Evolutionary conservation across 305 asterid genomes (phyloP).

Genomic region (Stenogyne calaminthoides): DNA sequence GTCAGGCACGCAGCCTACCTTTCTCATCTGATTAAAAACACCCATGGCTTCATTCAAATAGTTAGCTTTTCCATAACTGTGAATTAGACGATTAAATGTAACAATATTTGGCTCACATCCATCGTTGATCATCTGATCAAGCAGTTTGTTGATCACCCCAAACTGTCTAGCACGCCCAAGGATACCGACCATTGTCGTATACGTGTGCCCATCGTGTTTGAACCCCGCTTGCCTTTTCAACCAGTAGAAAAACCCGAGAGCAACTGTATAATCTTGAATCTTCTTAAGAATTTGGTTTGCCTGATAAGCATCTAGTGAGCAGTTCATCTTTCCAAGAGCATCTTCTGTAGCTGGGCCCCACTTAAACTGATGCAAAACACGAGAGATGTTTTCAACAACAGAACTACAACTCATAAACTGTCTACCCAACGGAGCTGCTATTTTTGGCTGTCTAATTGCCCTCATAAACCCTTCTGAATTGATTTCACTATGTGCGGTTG

Average conservation of each 20-base stretch:
- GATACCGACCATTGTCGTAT: constrained; percentile 96
- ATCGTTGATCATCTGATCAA: constrained; percentile 77
- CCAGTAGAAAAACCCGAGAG: constrained; percentile 92
- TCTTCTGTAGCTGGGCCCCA: constrained; percentile 79
- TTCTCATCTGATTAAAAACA: constrained; percentile 78
- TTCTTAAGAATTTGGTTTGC: constrained; percentile 92
- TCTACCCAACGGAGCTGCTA: constrained; percentile 43
- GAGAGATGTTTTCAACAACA: constrained; percentile 58
- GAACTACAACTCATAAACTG: constrained; percentile 42
- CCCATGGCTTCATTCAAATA: constrained; percentile 70
- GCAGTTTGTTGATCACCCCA: constrained; percentile 68
- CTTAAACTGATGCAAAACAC: constrained; percentile 57
- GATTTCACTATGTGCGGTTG: constrained; percentile 38
- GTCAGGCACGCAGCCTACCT: constrained; percentile 79
- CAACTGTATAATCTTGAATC: constrained; percentile 71
- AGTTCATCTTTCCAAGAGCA: constrained; percentile 69
- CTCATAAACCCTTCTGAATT: constrained; percentile 44
- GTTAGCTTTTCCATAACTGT: constrained; percentile 92
- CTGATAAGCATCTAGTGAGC: constrained; percentile 67
- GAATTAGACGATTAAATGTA: constrained; percentile 91
- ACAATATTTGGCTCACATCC: constrained; percentile 89
- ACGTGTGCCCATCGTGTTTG: constrained; percentile 92
- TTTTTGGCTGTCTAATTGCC: constrained; percentile 45
- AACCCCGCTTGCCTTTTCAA: constrained; percentile 74
- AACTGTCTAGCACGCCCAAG: constrained; percentile 92